phyloP scores from a whole-genome alignment of 768 basidiomycete genomes.

The Pisolithus sp. region DNA sequence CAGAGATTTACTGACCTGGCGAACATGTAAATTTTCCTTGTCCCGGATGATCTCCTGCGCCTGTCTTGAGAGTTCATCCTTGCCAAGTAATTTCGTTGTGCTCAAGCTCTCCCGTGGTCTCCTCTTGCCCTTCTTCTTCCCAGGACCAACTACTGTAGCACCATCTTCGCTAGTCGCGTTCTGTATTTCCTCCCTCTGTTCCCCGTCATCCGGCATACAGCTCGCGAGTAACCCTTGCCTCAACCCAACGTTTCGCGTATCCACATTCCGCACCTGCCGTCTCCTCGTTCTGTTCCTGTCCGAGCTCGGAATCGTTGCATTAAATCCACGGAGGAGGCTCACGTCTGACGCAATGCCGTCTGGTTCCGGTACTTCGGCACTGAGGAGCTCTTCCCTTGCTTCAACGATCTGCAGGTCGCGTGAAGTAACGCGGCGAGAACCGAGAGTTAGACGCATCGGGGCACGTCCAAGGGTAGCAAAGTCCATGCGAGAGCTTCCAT shows the following conservation, averaged over 20 bases:
- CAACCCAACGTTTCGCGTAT: slow-evolving; percentile 68
- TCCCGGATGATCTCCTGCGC: slow-evolving; percentile 81
- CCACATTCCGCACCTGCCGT: slow-evolving; percentile 73
- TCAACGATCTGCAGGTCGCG: slow-evolving; percentile 81
- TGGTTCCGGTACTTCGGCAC: slow-evolving; percentile 65
- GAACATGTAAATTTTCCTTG: slow-evolving; percentile 88
- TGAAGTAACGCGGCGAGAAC: slow-evolving; percentile 65
- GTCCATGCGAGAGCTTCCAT: slow-evolving; percentile 41
- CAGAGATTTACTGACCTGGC: slow-evolving; percentile 47
- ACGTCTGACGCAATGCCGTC: slow-evolving; percentile 66
- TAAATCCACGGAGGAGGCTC: slow-evolving; percentile 84
- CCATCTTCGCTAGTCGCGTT: slow-evolving; percentile 74
- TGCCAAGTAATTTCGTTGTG: slow-evolving; percentile 64
- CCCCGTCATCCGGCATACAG: slow-evolving; percentile 45
- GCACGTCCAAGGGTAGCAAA: slow-evolving; percentile 79
- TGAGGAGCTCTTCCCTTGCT: slow-evolving; percentile 71
- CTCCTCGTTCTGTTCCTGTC: slow-evolving; percentile 71
- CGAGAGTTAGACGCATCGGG: slow-evolving; percentile 61
- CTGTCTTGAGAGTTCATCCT: slow-evolving; percentile 81
- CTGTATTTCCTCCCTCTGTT: slow-evolving; percentile 39
- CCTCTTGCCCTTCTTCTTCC: slow-evolving; percentile 33
- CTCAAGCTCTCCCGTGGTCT: slow-evolving; percentile 62
- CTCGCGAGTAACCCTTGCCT: slow-evolving; percentile 76
- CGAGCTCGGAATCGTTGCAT: slow-evolving; percentile 90
- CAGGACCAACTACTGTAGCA: slow-evolving; percentile 48